Evolutionary conservation across 1,284 basidiomycete species (phyloP), one percentile per base, ranked within the genome.

Genomic region (Gomphus bonarii): DNA sequence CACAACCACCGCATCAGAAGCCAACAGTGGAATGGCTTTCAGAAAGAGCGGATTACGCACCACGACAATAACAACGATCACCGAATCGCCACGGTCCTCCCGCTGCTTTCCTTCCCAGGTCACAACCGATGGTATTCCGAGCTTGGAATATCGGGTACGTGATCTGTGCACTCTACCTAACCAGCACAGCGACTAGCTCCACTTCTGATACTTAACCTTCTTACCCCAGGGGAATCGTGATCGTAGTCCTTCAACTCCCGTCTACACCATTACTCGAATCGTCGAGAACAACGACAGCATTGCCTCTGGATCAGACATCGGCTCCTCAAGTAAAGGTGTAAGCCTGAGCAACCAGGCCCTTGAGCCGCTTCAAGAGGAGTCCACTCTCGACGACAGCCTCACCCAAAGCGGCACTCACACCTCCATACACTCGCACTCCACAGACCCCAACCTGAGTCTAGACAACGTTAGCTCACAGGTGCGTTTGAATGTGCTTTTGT

Each of bases 111-210:
- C 22, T 28, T 31, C 30, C 14, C 54, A 55, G 14, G 28, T 33
- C 36, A 48, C 43, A 2, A 54, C 43, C 40, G 22, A 28, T 20
- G 35, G 40, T 28, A 14, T 49, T 22, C 18, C 46, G 18, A 49
- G 54, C 47, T 28, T 55, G 30, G 54, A 55, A 22, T 49, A 35
- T 28, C 54, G 54, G 18, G 54, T 48, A 35, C 33, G 54, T 46
- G 33, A 8, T 9, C 3, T 12, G 22, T 22, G 11, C 31, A 4
- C 35, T 25, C 18, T 28, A 14, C 30, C 47, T 11, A 18, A 20
- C 50, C 8, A 51, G n/a, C 16, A 20, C 20, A 3, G 12, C 4
- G 22, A 25, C 44, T 30, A n/a, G 2, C 30, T 12, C 53, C 20
- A 31, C 18, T 30, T 22, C 25, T 22, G 25, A 35, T 33, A n/a